These are phyloP conservation scores for Amanita phalloides DNA, from an alignment of 768 basidiomycete genomes.

Conservation along the genomic window DNA sequence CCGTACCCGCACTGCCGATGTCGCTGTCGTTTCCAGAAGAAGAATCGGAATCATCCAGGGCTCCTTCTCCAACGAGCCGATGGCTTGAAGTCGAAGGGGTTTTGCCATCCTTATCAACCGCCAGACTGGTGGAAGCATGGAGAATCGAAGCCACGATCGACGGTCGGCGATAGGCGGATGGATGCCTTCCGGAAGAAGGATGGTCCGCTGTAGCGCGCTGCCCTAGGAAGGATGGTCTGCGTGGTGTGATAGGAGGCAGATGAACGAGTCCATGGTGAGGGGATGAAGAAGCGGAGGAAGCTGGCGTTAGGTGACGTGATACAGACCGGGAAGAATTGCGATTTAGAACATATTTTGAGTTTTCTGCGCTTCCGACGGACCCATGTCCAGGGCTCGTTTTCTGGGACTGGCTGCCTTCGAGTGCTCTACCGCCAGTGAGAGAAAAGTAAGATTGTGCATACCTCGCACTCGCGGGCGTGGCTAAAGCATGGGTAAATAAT, in stretches of 20 bases:
- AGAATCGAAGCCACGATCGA: conserved; percentile 12
- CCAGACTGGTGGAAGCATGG: conserved; percentile 21
- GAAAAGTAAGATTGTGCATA: conserved; percentile 1
- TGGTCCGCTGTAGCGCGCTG: conserved; percentile 23
- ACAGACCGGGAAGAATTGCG: conserved; percentile 23
- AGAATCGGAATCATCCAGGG: conserved; percentile 70
- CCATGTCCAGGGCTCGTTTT: conserved; percentile 17
- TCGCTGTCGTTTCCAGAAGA: conserved; percentile 28
- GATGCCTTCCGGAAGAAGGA: background rate
- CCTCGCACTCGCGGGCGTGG: background rate
- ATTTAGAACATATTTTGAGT: conserved; percentile 3
- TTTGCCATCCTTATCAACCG: conserved; percentile 17
- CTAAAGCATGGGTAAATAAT: background rate
- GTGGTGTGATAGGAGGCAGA: conserved; percentile 37
- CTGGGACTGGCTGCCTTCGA: conserved; percentile 6
- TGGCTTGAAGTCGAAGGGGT: conserved; percentile 24
- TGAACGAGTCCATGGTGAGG: conserved; percentile 31
- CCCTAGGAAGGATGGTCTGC: conserved; percentile 26
- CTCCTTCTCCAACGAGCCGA: conserved; percentile 66
- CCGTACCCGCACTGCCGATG: conserved; percentile 19
- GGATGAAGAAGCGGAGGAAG: conserved; percentile 48
- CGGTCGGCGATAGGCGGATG: conserved; percentile 10
- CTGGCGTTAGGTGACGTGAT: conserved; percentile 42
- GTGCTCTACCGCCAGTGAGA: background rate
- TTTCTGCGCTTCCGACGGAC: conserved; percentile 8